Evolutionary conservation across 78 protist species (phyloP), one percentile per base, ranked within the genome.

Genomic region (Parvularia atlantis): DNA sequence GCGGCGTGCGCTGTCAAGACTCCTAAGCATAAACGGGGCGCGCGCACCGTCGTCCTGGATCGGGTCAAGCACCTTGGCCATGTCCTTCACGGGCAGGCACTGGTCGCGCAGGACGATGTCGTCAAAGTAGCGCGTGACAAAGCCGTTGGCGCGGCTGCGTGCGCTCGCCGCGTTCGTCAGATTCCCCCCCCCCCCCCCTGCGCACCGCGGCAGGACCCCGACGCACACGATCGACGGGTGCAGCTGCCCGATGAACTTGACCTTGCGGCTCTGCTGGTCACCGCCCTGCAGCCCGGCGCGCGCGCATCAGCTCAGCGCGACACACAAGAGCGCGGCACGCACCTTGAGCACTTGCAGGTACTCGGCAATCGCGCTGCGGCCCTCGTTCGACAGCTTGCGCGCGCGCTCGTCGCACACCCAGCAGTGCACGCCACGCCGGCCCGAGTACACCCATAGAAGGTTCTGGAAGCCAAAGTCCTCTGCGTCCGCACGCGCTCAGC

Each of bases 401-500:
- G 97, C 98, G 0, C 80, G 41, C 28, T 60, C 30, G 69, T 97
- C 99, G 20, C 86, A 69, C 33, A 95, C 98, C 99, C 99, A 97
- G 28, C 95, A 84, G 35, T 97, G 99, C 31, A 95, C 50, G 28
- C 99, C 99, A 24, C 99, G 92, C 2, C 99, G 77, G 22, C 99
- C 99, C 24, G 92, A 82, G 75, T 82, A 97, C 22, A 95, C 95
- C 89, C 96, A 95, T 41, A 97, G 81, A 6, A 84, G 46, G 58
- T 91, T 84, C 57, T 84, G 19, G 53, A 83, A 95, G 4, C 96
- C 98, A 41, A 88, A 94, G 59, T 86, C 91, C 20, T 77, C 73
- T 62, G 50, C 24, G 0, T 20, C 41, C 14, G 14, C 2, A 30
- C n/a, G n/a, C n/a, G n/a, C n/a, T n/a, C n/a, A n/a, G n/a, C n/a